Evolutionary conservation across 2,329 filamentous ascomycete species (phyloP), one percentile per base, ranked within the genome.

Genomic region (Trichoderma simmonsii): DNA sequence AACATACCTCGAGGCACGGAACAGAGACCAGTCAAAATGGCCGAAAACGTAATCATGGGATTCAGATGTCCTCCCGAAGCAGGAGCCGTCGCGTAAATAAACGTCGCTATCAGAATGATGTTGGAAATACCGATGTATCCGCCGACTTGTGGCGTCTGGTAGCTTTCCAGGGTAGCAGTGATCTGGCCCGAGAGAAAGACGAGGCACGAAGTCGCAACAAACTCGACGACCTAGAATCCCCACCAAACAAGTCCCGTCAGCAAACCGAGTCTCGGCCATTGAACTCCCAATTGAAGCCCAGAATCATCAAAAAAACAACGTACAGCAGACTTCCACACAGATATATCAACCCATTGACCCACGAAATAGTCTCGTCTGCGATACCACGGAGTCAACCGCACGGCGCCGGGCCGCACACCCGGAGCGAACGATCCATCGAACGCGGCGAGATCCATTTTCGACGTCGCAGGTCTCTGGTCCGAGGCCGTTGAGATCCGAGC

Each of bases 31-130:
- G 84, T 82, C 28, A 86, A 83, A 72, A 89, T 84, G 2, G 86
- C 86, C 3, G 84, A 82, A 61, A 88, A 82, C 0, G 86, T 87
- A 72, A 89, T 87, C 36, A 84, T 78, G 2, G 86, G 86, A 74
- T 86, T 88, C 70, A 88, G 77, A 75, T 88, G 86, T 1, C 84
- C 86, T 51, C 86, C 86, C 3, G 83, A 85, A 0, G 84, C 83
- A 0, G 85, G 83, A 5, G 81, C 83, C 15, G 84, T 83, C 9
- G 82, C 83, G 74, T 84, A 87, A 61, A 88, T 86, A 75, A 87
- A 84, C 1, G 86, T 75, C 1, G 85, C 77, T 18, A 87, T 77
- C 61, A 85, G 74, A 26, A 83, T 73, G 12, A 79, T 76, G 72
- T 82, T 86, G 71, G 79, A 79, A 48, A 85, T 77, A 15, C 81